Base-by-base conservation (phyloP, 129 eudicot genomes). In the Glebionis coronaria region DNA sequence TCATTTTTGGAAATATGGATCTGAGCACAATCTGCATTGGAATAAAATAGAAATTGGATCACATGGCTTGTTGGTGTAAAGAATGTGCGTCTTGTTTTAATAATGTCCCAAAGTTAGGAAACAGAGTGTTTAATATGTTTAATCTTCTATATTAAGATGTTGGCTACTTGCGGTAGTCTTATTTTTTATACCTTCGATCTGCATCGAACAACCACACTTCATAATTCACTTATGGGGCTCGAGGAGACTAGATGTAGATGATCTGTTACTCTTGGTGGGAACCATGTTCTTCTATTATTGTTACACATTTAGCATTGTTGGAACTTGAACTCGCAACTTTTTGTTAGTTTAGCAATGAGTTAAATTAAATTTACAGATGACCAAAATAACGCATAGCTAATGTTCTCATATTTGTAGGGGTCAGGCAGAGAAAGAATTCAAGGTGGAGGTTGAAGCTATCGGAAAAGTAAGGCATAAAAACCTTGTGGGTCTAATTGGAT, bases 391-490 rank as follows among this genome's bases (percentile, higher is more conserved):
- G 45, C 54, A 57, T 57, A 9, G 31, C 29, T 49, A 50, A 29
- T 57, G 19, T 45, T 57, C 31, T 58, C 60, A 70, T 58, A 25
- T 66, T 20, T 61, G 54, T 67, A 92, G 98, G 91, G 98, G 98
- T 56, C 98, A 92, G 75, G 98, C 98, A 56, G 95, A 88, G 77
- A 88, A 83, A 74, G 98, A 92, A 74, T 92, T 88, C 52, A 88
- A 86, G 83, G 98, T 92, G 76, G 98, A 92, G 81, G 98, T 92
- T 73, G 98, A 92, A 77, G 98, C 98, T 47, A 92, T 92, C 54
- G 98, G 98, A n/a, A 92, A 88, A 92, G 96, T 92, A 59, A 84
- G 94, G 66, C 98, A 92, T 76, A 92, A 92, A 77, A 92, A 92
- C 80, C 93, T 92, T 55, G 97, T 88, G 57, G 91, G 98, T 73